phyloP scores from a whole-genome alignment of 1,139 yeast genomes.

The Suhomyces bribrorum region DNA sequence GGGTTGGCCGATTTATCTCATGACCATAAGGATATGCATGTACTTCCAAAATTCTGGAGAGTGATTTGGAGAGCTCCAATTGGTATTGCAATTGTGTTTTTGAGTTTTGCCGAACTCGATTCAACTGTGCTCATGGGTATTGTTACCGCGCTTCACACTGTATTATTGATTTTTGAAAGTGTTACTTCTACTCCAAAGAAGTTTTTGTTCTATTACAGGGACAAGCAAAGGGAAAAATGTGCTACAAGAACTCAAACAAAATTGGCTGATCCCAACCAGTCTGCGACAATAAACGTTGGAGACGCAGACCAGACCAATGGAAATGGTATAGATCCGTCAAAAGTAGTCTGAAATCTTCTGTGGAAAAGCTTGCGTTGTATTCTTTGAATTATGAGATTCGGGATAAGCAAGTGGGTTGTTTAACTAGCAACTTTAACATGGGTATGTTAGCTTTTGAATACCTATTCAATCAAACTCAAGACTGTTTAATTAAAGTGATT shows the following conservation, averaged over 20 bases:
- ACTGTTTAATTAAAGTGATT: too few species aligned
- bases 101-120: constrained; percentile 47
- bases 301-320: background rate
- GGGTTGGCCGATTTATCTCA: constrained; percentile 42
- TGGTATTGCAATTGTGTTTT: constrained; percentile 40
- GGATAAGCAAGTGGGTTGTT: too few species aligned
- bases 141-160: constrained; percentile 32
- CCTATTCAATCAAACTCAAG: too few species aligned
- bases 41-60: constrained; percentile 39
- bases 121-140: constrained; percentile 49
- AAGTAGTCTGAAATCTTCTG: background rate
- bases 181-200: constrained; percentile 30
- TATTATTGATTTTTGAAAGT: constrained; percentile 39
- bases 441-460: too few species aligned
- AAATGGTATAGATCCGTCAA: background rate
- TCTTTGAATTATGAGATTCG: too few species aligned
- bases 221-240: too few species aligned
- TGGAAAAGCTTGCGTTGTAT: too few species aligned
- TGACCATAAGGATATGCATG: constrained; percentile 34
- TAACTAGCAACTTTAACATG: too few species aligned
- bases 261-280: background rate
- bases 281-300: background rate
- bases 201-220: constrained; percentile 11
- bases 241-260: background rate
- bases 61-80: constrained; percentile 42